A percentile compares a stretch with the other conserved stretches of the same genome.
Evolutionary conservation across 208 protist genomes (phyloP).

Genomic region (Crithidia fasciculata): DNA sequence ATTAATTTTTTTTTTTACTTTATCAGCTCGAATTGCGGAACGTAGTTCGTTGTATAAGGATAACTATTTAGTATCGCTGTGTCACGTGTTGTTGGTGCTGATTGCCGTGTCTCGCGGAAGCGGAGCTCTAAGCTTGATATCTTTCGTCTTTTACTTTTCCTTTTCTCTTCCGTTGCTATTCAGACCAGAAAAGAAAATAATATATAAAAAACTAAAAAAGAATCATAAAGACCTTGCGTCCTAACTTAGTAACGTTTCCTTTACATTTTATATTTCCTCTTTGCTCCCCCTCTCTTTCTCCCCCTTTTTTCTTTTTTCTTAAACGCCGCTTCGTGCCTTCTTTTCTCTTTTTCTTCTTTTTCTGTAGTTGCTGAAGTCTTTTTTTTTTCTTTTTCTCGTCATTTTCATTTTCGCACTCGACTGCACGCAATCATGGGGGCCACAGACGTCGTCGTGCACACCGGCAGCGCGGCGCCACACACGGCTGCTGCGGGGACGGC

Average conservation of each 20-base stretch:
- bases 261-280: background rate
- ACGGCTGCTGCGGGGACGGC: constrained; percentile 46
- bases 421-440: constrained; percentile 7
- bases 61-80: too few species aligned
- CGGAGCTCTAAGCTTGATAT: too few species aligned
- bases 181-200: background rate
- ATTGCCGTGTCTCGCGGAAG: too few species aligned
- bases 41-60: too few species aligned
- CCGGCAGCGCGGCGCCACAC: constrained; percentile 29
- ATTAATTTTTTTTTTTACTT: too few species aligned
- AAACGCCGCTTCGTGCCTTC: background rate
- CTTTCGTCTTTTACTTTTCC: background rate
- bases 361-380: background rate
- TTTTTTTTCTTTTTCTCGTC: background rate
- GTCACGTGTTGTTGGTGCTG: too few species aligned
- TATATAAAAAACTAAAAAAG: background rate
- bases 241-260: background rate
- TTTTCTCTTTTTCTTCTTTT: constrained; percentile 8
- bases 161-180: background rate
- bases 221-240: too few species aligned
- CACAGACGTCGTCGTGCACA: constrained; percentile 8
- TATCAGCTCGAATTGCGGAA: too few species aligned
- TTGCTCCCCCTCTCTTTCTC: constrained; percentile 4
- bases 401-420: background rate
- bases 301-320: background rate